Base-by-base conservation (phyloP, 306 rosid genomes). In the Biancaea sappan region DNA sequence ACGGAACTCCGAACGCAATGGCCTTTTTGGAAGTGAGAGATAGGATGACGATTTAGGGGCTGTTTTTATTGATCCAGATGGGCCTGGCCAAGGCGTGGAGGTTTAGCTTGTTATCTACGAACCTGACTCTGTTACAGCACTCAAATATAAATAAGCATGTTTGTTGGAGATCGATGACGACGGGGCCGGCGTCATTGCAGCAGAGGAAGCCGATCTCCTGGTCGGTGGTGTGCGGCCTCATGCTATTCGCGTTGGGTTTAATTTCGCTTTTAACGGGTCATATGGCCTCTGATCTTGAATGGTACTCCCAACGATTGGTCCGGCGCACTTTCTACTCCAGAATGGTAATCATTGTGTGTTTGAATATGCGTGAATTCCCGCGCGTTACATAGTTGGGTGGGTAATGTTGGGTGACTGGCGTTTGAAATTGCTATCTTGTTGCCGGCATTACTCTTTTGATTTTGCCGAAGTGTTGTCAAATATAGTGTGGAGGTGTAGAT, bases 191-290 rank as follows among this genome's bases (percentile, higher is more conserved):
- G 46, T 46, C 77, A 77, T 16, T 85, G 59, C 81, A 77, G 68
- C 81, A 44, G 68, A 80, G 80, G 76, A 85, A 80, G 81, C 66
- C 78, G 75, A 56, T 84, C 25, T 72, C 93, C 3, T 90, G 96
- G 99, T 79, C 96, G 19, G 1, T 84, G 74, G 83, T 86, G 46
- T 95, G 99, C 71, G 98, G 99, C 24, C 44, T 88, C 53, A 87
- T 92, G 99, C 97, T 95, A 11, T 95, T 95, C 62, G 96, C 74
- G 24, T 73, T 95, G 68, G 99, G 99, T 71, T 81, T 95, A 34
- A 80, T 95, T 59, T 95, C 99, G 12, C 94, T 95, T 32, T 80
- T 95, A 77, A 92, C 98, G 1, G 99, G 98, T 50, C 99, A 95
- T 31, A 84, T 92, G 3, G 97, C 88, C 22, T 95, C 99, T 86